Base-by-base conservation (phyloP, 1,284 basidiomycete species). In the Apiotrichum akiyoshidainum region DNA sequence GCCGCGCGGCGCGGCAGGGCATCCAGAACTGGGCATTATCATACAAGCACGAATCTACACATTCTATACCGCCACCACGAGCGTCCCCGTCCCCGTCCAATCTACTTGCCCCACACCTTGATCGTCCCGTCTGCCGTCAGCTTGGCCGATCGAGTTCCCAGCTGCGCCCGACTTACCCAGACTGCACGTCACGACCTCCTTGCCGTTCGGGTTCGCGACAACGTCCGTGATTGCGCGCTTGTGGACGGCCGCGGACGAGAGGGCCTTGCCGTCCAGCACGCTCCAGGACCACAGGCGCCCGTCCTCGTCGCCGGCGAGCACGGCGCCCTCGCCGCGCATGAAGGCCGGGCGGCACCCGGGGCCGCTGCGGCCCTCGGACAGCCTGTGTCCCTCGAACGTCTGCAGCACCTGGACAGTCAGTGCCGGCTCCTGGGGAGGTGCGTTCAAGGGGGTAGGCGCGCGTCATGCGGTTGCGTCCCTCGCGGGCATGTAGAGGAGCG, bases 201-300 rank as follows among this genome's bases (percentile, higher is more conserved):
- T 84, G 1, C 85, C 82, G 58, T 90, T 87, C n/a, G 81, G 91
- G 16, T 61, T 53, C 16, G 46, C 54, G 10, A 65, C 16, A 7
- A 64, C 63, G 14, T 16, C 16, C 9, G 59, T 61, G 46, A 98
- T 86, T 26, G 90, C 83, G 73, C 89, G 91, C 49, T 86, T 81
- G 72, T 96, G 92, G 2, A 85, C 84, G 71, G 26, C 85, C 88
- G 45, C 84, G 85, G 22, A 83, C 84, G 82, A 79, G 21, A 91
- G 69, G 21, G 85, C 79, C 55, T 84, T 86, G 8, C 84, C 87
- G 73, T 92, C 88, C 33, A 96, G 83, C 55, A 97, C 80, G 70
- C 95, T 92, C 94, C 95, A 99, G 41, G 85, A 86, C 87, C 90
- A 93, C 7, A 99, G 79, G 58, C 78, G 79, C 0, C 96, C 96